These are phyloP conservation scores for Clonostachys rhizophaga DNA, from an alignment of 2,329 filamentous ascomycete species.

Conservation along the genomic window DNA sequence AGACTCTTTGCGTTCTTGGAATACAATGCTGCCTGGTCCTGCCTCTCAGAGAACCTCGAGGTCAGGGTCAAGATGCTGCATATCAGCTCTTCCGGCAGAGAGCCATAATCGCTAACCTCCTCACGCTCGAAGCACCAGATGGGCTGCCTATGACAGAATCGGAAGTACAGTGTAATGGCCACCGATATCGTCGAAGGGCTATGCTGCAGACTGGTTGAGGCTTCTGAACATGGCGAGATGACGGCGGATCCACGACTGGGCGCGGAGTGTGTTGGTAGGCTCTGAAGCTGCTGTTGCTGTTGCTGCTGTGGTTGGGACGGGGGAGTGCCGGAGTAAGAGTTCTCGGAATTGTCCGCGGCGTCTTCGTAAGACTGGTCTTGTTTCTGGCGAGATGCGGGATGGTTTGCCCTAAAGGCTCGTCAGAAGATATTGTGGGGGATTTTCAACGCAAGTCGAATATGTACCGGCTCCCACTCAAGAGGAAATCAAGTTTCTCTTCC, in stretches of 20 bases:
- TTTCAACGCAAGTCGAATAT: slow-evolving; percentile 1
- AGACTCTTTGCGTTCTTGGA: slow-evolving; percentile 31
- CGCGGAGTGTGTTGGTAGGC: neutral
- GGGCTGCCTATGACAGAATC: slow-evolving; percentile 35
- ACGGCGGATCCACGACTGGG: slow-evolving; percentile 7
- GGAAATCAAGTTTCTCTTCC: slow-evolving; percentile 46
- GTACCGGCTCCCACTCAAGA: slow-evolving; percentile 35
- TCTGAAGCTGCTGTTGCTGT: slow-evolving; percentile 1
- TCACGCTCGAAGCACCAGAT: slow-evolving; percentile 40
- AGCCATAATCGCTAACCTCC: slow-evolving; percentile 24
- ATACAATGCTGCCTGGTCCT: slow-evolving; percentile 23
- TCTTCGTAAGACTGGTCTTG: neutral
- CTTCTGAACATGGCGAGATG: slow-evolving; percentile 1
- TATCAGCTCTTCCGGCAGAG: slow-evolving; percentile 30
- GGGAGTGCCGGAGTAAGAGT: slow-evolving; percentile 3
- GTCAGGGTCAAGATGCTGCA: slow-evolving; percentile 34
- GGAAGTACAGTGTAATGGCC: slow-evolving; percentile 32
- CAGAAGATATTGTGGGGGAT: slow-evolving; percentile 12
- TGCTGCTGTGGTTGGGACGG: slow-evolving; percentile 1
- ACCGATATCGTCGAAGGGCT: slow-evolving; percentile 21
- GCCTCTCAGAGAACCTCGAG: slow-evolving; percentile 27
- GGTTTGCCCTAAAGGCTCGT: slow-evolving; percentile 21
- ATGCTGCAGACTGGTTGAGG: slow-evolving; percentile 14
- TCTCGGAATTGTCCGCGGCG: neutral
- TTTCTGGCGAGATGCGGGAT: slow-evolving; percentile 2